Evolutionary conservation across 768 basidiomycete genomes (phyloP), one percentile per base, ranked within the genome.

Genomic region (Mycena galericulata): DNA sequence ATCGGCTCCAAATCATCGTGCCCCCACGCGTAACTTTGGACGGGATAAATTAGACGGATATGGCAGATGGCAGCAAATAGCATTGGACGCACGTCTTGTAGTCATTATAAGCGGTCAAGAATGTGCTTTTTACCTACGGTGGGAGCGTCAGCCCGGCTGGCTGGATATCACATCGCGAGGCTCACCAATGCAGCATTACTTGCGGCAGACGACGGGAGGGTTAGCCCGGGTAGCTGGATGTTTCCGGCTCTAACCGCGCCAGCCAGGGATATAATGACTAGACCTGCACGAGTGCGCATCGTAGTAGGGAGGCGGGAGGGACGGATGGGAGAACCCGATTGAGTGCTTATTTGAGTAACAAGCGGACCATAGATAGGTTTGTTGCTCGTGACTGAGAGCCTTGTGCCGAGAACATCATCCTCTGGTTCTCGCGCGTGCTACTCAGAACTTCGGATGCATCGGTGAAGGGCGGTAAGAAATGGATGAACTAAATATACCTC

Each of bases 1-100:
- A 67, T 67, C 4, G 65, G 65, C 18, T 67, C 57, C 51, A 67
- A 46, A 30, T 67, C 65, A 57, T 67, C 65, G 50, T 67, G 65
- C 22, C 65, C 65, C 63, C 62, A 63, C 4, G 62, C 62, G 18
- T 27, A 63, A 18, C 62, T 63, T 45, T 36, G 53, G 32, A 41
- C 14, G 18, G 47, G 62, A 36, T 36, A 14, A 63, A 27, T 63
- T 24, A 55, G 53, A 20, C 51, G 24, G 41, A 63, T 17, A 29
- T 36, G 32, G 30, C 41, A 24, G 34, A n/a, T n/a, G n/a, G n/a
- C n/a, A n/a, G n/a, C n/a, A n/a, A 46, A 30, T 27, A 55, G 43
- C 3, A 55, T 20, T 36, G 56, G 26, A 53, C 54, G 55, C 40
- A 65, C 63, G 63, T 65, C 46, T 65, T 65, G 55, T 65, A 65